Evolutionary conservation across 139 green algal species (phyloP), one percentile per base, ranked within the genome.

Genomic region (Helicosporidium sp.): DNA sequence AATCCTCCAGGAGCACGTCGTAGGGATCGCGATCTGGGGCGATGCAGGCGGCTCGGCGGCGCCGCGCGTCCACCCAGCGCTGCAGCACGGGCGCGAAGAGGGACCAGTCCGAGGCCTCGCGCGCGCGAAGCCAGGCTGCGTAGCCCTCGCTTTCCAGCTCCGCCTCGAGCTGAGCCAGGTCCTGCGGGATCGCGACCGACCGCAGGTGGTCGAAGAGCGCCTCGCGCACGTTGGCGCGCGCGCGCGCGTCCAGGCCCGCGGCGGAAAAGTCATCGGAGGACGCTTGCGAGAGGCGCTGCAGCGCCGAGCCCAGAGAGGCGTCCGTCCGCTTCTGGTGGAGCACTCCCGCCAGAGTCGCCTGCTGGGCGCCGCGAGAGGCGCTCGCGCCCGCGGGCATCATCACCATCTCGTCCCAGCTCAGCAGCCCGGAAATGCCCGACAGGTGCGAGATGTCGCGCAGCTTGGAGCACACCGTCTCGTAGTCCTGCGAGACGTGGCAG

Each of bases 1-100:
- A 95, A n/a, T 91, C 69, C 43, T 93, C 79, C 41, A 92, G 66
- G 41, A 79, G 57, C 24, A 82, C 61, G 54, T 90, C 78, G 48
- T 89, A 93, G 1, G 69, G 55, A 0, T 56, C 41, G n/a, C 48
- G 52, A 24, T 26, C n/a, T 12, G 72, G 49, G 46, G 77, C 57
- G 7, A 79, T 62, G 41, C 58, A 19, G 6, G 17, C 41, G 12
- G 61, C 62, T 48, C 68, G 65, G 51, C 85, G 62, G 16, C 54
- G 61, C 26, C 44, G 62, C 19, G 84, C 27, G 6, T 74, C 64
- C 22, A 95, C 68, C 74, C 73, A 84, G 63, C 89, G 58, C 52
- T 83, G 24, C 26, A 94, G 73, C 17, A 74, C 64, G n/a, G 80
- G 77, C 7, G 72, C 71, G 52, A 94, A 92, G 31, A 65, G 48